A percentile compares a stretch with the other conserved stretches of the same genome.
phyloP scores from a whole-genome alignment of 78 protist genomes.

The Protostelium mycophagum region DNA sequence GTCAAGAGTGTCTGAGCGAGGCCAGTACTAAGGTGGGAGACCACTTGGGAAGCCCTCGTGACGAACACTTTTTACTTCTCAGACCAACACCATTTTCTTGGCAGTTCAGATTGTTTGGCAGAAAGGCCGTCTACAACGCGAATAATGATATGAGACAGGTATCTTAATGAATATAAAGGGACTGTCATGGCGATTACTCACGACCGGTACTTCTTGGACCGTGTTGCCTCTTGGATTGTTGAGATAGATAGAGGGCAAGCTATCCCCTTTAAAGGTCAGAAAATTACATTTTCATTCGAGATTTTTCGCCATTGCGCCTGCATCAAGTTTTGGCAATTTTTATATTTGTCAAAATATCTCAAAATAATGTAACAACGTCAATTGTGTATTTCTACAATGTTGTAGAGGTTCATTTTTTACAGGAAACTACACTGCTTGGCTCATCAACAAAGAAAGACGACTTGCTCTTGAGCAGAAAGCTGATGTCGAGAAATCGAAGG shows the following conservation, averaged over 20 bases:
- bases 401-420: neutral
- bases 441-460: slow-evolving; percentile 38
- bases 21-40: no score
- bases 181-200: slow-evolving; percentile 77
- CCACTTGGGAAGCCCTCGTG: no score
- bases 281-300: no score
- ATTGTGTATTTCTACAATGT: neutral
- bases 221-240: slow-evolving; percentile 64
- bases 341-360: no score
- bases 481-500: slow-evolving; percentile 55
- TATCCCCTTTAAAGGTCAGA: slow-evolving; percentile 40
- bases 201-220: slow-evolving; percentile 75
- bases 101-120: neutral
- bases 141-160: slow-evolving; percentile 12
- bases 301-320: no score
- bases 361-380: no score
- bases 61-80: no score
- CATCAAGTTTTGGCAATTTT: no score
- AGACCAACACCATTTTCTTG: neutral
- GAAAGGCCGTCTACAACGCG: no score
- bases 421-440: slow-evolving; percentile 61
- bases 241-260: slow-evolving; percentile 61
- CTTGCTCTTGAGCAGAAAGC: slow-evolving; percentile 26
- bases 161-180: slow-evolving; percentile 52
- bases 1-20: no score